Evolutionary conservation across 768 basidiomycete genomes (phyloP), one percentile per base, ranked within the genome.

Genomic region (Lactifluus echinatus): DNA sequence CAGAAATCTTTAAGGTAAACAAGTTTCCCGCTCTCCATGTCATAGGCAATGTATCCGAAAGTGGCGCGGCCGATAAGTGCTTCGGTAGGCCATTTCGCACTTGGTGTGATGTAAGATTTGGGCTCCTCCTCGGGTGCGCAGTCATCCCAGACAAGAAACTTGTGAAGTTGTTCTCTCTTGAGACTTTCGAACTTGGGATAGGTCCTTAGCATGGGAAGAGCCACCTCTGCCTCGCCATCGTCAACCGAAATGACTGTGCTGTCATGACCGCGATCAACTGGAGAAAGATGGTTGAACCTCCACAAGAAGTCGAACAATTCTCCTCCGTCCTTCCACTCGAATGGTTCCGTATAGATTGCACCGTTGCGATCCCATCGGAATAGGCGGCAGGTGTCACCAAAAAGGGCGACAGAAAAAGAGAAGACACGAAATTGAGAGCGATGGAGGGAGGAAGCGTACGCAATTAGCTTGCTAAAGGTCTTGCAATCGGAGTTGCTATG

Each of bases 261-360:
- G 17, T 55, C 54, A 8, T 47, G n/a, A 24, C 54, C 54, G 8
- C 54, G 54, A 26, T 47, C 28, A 10, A 21, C 45, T 10, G 14
- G n/a, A 6, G 54, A 55, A 2, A 48, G 19, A 23, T 47, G 54
- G 14, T 46, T 33, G 36, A 47, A 55, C 19, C 54, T 44, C 54
- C 46, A 48, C 33, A 55, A 29, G 24, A 55, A 55, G 17, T 55
- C 36, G 54, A 39, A 28, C 2, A 55, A 17, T 31, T 48, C 24
- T 0, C n/a, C n/a, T n/a, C 31, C 23, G 19, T 46, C 21, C 11
- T 26, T 23, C 21, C 5, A 48, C 10, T 47, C 24, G 34, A 55
- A 48, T 15, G 26, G 19, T 15, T 4, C 39, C 5, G 39, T 40
- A 19, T 40, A 40, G n/a, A 40, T 40, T 19, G 19, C 39, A 1